Percentiles rank a stretch among this genome's conserved stretches.
Evolutionary conservation across 495 filamentous ascomycete genomes (phyloP).

Genomic region (Bacidia rubella): DNA sequence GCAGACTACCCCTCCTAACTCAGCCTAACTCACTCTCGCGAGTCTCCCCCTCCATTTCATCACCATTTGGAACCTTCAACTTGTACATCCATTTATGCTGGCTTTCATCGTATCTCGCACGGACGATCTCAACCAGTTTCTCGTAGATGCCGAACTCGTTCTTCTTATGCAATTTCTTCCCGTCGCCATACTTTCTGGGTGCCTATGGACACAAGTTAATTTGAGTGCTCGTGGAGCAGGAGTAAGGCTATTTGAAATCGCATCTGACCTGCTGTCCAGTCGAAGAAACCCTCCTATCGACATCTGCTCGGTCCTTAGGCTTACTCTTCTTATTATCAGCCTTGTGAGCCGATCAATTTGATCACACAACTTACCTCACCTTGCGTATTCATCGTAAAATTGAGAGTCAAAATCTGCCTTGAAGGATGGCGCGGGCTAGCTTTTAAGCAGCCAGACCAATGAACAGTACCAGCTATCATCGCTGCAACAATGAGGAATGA

Average conservation of each 20-base stretch:
- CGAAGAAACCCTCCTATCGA: slow-evolving; percentile 1
- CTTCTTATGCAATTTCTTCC: slow-evolving; percentile 7
- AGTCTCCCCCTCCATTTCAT: neutral
- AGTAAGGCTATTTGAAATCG: neutral
- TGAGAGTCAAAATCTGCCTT: neutral
- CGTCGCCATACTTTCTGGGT: slow-evolving; percentile 3
- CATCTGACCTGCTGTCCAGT: slow-evolving; percentile 3
- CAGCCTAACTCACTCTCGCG: slow-evolving; percentile 5
- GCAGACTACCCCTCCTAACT: neutral
- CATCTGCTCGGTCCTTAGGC: slow-evolving; percentile 11
- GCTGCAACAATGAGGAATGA: too few species aligned
- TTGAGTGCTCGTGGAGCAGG: too few species aligned
- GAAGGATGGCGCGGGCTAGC: neutral
- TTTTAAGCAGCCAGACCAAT: neutral
- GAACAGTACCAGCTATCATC: neutral
- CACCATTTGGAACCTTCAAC: neutral
- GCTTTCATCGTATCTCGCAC: slow-evolving; percentile 4
- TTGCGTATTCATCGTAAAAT: neutral
- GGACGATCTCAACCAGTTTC: slow-evolving; percentile 7
- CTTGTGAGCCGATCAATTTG: neutral
- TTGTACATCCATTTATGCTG: slow-evolving; percentile 12
- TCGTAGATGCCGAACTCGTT: slow-evolving; percentile 4
- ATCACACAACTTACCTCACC: neutral
- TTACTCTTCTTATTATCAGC: neutral
- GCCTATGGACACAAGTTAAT: too few species aligned